Evolutionary conservation across 1,284 basidiomycete genomes (phyloP), one percentile per base, ranked within the genome.

Genomic region (Pholiota adiposa): DNA sequence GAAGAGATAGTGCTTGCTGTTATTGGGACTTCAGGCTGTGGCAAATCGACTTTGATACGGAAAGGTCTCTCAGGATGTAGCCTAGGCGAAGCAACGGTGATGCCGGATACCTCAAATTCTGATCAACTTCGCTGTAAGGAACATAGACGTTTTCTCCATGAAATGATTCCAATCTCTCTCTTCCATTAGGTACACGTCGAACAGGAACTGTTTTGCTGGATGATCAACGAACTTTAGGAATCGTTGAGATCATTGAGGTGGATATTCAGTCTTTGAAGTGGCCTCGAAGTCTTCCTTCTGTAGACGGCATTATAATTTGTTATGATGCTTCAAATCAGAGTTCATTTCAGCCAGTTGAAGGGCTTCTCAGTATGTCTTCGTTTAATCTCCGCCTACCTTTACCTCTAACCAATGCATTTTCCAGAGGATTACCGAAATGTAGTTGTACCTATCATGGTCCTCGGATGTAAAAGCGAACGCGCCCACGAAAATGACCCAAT

Each of bases 401-500:
- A 51, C 58, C 36, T 9, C 55, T 58, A 48, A 52, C 67, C 19
- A 71, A 48, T 50, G 14, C 29, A 27, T 40, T 56, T 40, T 54
- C 48, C 69, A 93, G 90, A 79, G 53, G 73, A 79, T 27, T 88
- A 86, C 70, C 76, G 76, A 61, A 75, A 79, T 36, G 75, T 86
- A 66, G 82, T 81, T 62, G 75, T 86, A 36, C 83, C 90, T 5
- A 75, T 81, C n/a, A 76, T 92, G 27, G 87, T 88, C 19, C 76
- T 93, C 16, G 89, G 89, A 23, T 90, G 92, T 75, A 93, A 93
- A 72, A 84, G 84, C 9, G 91, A 93, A 69, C 73, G 88, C 29
- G 77, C 79, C 18, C 77, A 76, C 38, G 76, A 76, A 44, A 77
- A 92, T n/a, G 78, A 87, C 62, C 84, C 87, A 11, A 73, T 79